phyloP scores from a whole-genome alignment of 495 filamentous ascomycete genomes.

The Neurospora intermedia region DNA sequence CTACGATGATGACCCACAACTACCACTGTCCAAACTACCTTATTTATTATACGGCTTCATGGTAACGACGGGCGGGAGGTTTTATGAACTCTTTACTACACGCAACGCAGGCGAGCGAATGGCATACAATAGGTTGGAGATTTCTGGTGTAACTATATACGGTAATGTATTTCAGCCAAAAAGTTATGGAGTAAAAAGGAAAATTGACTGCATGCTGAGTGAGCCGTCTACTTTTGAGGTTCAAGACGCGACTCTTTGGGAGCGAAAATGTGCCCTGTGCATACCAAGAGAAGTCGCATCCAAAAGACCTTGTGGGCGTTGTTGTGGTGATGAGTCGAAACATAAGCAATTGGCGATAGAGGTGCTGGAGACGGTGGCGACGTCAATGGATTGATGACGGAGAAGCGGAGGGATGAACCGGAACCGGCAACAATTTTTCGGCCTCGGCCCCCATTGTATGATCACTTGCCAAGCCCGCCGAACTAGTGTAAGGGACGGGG shows the following conservation, averaged over 20 bases:
- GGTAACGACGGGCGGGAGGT: slow-evolving; percentile 5
- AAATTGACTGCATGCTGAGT: background rate
- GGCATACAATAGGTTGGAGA: background rate
- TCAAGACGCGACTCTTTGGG: background rate
- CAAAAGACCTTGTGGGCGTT: background rate
- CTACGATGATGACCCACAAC: background rate
- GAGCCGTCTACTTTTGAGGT: background rate
- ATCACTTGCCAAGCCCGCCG: background rate
- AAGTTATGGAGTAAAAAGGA: background rate
- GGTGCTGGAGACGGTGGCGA: background rate
- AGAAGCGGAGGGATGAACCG: background rate
- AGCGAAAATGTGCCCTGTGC: background rate
- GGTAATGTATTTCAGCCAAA: background rate
- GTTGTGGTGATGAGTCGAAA: background rate
- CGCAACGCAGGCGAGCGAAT: slow-evolving; percentile 17
- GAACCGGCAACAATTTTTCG: background rate
- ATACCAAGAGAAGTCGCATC: background rate
- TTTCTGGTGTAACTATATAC: background rate
- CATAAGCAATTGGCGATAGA: background rate
- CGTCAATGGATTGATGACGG: background rate
- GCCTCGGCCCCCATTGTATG: background rate
- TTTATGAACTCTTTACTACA: slow-evolving; percentile 9
- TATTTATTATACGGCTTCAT: slow-evolving; percentile 8
- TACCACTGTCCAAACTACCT: background rate
- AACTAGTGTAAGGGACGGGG: background rate